Percentiles rank a stretch among this genome's conserved stretches.
Conservation (phyloP, 1,284 basidiomycete genomes). For the Ceratobasidium sp. region DNA sequence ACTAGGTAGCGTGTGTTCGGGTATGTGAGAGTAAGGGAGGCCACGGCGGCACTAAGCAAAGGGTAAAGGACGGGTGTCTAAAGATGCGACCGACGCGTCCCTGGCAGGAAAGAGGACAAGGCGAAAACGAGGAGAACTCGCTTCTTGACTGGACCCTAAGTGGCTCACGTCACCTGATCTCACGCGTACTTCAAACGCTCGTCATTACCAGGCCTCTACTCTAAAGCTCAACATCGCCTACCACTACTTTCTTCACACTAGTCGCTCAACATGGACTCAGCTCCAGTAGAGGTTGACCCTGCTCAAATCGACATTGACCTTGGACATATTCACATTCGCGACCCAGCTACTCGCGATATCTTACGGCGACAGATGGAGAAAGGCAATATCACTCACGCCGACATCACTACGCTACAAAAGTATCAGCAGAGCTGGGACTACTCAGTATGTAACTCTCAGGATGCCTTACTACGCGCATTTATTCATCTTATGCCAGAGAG, state of each 20-base stretch:
- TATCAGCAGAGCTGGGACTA: slow-evolving; percentile 33
- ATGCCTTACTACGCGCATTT: slow-evolving; percentile 61
- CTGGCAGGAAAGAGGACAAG: neutral
- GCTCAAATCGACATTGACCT: slow-evolving; percentile 54
- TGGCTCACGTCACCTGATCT: slow-evolving; percentile 30
- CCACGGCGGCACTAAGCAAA: neutral
- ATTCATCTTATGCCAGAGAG: slow-evolving; percentile 50
- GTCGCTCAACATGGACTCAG: slow-evolving; percentile 47
- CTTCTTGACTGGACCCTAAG: slow-evolving; percentile 27
- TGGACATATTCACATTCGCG: slow-evolving; percentile 56
- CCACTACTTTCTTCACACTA: slow-evolving; percentile 45
- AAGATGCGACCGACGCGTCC: slow-evolving; percentile 22
- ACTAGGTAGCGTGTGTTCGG: neutral
- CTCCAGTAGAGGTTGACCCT: slow-evolving; percentile 21
- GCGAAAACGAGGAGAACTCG: slow-evolving; percentile 21
- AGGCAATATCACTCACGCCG: slow-evolving; percentile 63
- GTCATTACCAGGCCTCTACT: no score
- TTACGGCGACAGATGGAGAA: slow-evolving; percentile 68
- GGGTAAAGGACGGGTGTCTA: neutral
- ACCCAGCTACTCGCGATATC: slow-evolving; percentile 56
- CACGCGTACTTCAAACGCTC: neutral
- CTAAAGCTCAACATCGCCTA: slow-evolving; percentile 3
- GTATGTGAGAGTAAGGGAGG: neutral
- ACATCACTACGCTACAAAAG: slow-evolving; percentile 55
- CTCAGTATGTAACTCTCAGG: slow-evolving; percentile 56